Evolutionary conservation across 2,329 filamentous ascomycete species (phyloP).

Genomic region (Thelonectria rubi): DNA sequence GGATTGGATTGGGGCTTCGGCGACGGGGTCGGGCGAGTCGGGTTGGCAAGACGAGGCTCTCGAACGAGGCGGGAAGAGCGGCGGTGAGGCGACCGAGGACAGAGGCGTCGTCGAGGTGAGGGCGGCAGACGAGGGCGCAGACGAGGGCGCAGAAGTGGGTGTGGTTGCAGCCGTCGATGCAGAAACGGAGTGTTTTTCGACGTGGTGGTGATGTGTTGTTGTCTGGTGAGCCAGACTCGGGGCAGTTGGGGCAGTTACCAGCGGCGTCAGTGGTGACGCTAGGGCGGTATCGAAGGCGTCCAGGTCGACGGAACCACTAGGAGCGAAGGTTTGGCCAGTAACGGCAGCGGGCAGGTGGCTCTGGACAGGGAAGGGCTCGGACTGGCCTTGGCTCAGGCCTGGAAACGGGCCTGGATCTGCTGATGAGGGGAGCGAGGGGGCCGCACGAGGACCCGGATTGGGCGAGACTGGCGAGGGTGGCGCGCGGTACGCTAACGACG

Average conservation of each 20-base stretch:
- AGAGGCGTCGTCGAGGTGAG: constrained; percentile 24
- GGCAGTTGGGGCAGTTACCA: constrained; percentile 26
- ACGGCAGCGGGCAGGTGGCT: constrained; percentile 10
- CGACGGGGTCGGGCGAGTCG: constrained; percentile 33
- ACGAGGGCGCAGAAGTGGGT: constrained; percentile 19
- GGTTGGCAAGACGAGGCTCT: constrained; percentile 48
- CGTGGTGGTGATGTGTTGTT: constrained; percentile 39
- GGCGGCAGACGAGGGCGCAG: constrained; percentile 24
- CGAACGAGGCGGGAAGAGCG: constrained; percentile 44
- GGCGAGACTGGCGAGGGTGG: constrained; percentile 40
- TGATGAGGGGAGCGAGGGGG: constrained; percentile 22
- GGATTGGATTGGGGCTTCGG: constrained; percentile 35
- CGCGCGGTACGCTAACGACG: constrained; percentile 33
- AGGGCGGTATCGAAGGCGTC: constrained; percentile 28
- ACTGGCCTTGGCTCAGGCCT: constrained; percentile 30
- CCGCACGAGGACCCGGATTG: constrained; percentile 38
- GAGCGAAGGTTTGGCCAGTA: constrained; percentile 22
- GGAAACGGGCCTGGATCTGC: constrained; percentile 33
- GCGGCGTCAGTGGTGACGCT: constrained; percentile 26
- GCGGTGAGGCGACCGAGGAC: constrained; percentile 29
- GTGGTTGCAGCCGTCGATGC: constrained; percentile 24
- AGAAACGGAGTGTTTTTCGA: constrained; percentile 41
- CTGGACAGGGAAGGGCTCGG: constrained; percentile 20
- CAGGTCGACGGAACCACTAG: constrained; percentile 30
- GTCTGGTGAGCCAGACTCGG: constrained; percentile 31